Evolutionary conservation across 1,284 basidiomycete genomes (phyloP), one percentile per base, ranked within the genome.

Genomic region (Cryptococcus wingfieldii): DNA sequence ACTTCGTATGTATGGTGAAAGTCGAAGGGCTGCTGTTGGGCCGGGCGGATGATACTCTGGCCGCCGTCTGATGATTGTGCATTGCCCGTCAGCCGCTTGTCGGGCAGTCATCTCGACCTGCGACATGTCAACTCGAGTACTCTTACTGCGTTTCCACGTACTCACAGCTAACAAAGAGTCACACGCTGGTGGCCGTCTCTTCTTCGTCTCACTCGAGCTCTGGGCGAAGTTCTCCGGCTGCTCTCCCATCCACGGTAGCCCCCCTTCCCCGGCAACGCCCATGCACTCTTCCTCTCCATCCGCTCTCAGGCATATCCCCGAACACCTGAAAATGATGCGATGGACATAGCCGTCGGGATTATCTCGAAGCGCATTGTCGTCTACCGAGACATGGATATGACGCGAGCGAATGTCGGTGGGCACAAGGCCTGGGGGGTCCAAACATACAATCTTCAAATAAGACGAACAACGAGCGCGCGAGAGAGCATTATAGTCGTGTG

Each of bases 381-480:
- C 38, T 4, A 50, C 48, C 13, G 16, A 39, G 19, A 50, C 48
- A 9, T 19, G 16, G 16, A 50, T 50, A n/a, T 50, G 48, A 1
- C 48, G 48, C 13, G 34, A 50, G 13, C 48, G 48, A 23, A 50
- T 50, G 19, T 50, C 48, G n/a, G 48, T 50, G n/a, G 48, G 48
- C 9, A 50, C 38, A 10, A 50, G 48, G 34, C 48, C 48, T 25
- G 48, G 48, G 12, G 48, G 48, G 37, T 50, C 48, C 4, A 50
- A 27, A n/a, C 38, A 50, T 12, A 19, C 18, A 18, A 50, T 38
- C 6, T 34, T 10, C 14, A 50, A 41, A 8, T 38, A 39, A 39
- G 31, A 38, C 10, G 48, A 50, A n/a, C 16, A 14, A 34, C 48
- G 48, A 16, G 46, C 46, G 16, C 46, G 46, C 14, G 47, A 50